Conservation (phyloP, 495 filamentous ascomycete genomes). For the Evernia prunastri region DNA sequence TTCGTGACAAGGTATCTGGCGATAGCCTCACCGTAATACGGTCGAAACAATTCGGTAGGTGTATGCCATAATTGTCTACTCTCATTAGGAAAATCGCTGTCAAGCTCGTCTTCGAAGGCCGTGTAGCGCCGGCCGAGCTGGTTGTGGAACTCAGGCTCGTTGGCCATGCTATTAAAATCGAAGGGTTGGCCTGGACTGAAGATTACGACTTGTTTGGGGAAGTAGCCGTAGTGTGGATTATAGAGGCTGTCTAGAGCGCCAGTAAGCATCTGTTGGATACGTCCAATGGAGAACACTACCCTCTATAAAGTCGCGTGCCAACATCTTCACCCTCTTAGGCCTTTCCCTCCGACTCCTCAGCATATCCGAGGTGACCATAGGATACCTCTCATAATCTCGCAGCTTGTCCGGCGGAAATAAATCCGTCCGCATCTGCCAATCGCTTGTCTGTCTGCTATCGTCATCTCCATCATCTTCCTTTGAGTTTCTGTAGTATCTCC, state of each 20-base stretch:
- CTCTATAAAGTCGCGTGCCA: conserved; percentile 95
- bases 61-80: conserved; percentile 97
- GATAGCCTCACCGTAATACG: conserved; percentile 95
- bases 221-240: conserved; percentile 96
- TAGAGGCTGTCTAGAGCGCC: conserved; percentile 73
- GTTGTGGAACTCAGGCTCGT: conserved; percentile 76
- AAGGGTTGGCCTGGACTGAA: conserved; percentile 93
- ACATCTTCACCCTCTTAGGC: conserved; percentile 88
- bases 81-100: conserved; percentile 59
- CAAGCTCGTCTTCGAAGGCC: conserved; percentile 83
- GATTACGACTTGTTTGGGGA: conserved; percentile 94
- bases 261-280: conserved; percentile 6
- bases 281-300: conserved; percentile 44
- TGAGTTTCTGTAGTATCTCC: conserved; percentile 18
- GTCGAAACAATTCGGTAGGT: conserved; percentile 91
- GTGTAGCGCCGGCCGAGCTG: conserved; percentile 72
- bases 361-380: conserved; percentile 74
- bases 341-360: conserved; percentile 65
- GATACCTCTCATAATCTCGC: conserved; percentile 72
- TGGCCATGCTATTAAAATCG: conserved; percentile 70
- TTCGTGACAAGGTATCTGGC: conserved; percentile 90
- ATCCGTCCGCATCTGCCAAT: conserved; percentile 77
- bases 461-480: conserved; percentile 23
- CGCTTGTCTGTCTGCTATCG: conserved; percentile 37
- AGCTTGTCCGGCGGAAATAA: conserved; percentile 65